phyloP scores from a whole-genome alignment of 1,284 basidiomycete species.

The Vanrija sp. region DNA sequence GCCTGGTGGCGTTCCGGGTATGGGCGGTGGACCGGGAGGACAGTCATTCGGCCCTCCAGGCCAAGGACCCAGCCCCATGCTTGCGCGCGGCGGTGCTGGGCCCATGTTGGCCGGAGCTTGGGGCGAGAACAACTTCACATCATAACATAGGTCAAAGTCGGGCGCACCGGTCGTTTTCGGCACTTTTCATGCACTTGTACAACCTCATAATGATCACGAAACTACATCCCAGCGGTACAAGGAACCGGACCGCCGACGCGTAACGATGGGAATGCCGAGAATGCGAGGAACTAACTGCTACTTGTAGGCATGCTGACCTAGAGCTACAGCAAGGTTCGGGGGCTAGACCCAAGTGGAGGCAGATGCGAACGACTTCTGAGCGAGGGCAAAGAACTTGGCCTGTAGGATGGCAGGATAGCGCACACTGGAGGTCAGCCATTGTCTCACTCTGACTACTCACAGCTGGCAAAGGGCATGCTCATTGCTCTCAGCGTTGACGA shows the following conservation, averaged over 20 bases:
- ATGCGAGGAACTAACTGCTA: no score
- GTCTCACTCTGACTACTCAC: conserved; percentile 11
- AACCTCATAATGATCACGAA: not conserved
- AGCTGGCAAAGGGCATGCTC: conserved; percentile 20
- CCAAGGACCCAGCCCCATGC: not conserved
- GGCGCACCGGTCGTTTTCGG: not conserved
- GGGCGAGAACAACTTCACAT: conserved; percentile 2
- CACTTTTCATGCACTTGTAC: not conserved
- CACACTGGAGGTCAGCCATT: conserved; percentile 7
- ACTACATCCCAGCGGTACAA: no score
- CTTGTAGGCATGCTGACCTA: no score
- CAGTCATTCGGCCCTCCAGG: not conserved
- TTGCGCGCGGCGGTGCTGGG: not conserved
- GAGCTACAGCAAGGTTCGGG: no score
- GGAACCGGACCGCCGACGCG: no score
- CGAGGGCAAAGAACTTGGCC: conserved; percentile 9
- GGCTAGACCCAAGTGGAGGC: no score
- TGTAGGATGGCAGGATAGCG: conserved; percentile 23
- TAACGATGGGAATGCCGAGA: no score
- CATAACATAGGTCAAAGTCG: not conserved
- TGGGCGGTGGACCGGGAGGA: not conserved
- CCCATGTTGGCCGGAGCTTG: conserved; percentile 10
- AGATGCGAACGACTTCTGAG: no score
- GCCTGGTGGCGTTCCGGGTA: not conserved
- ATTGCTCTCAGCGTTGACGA: conserved; percentile 20